These are phyloP conservation scores for Trichoderma reesei DNA, from an alignment of 495 filamentous ascomycete genomes.

Conservation along the genomic window DNA sequence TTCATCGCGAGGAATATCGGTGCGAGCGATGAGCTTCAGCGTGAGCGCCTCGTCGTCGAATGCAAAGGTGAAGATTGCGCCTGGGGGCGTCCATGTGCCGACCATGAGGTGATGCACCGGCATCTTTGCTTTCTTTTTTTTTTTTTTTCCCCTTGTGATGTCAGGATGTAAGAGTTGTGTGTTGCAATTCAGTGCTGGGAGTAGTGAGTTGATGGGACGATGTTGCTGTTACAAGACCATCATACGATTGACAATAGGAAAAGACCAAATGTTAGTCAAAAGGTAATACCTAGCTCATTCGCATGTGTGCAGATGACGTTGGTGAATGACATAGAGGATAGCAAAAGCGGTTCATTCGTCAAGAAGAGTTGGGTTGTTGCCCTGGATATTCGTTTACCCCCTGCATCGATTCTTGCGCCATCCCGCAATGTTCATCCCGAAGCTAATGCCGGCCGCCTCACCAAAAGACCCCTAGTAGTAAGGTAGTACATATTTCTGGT, in stretches of 20 bases:
- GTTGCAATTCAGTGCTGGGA: not conserved
- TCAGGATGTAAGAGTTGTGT: no score
- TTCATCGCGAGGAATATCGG: constrained; percentile 67
- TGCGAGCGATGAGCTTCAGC: constrained; percentile 63
- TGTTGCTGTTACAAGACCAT: no score
- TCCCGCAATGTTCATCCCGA: not conserved
- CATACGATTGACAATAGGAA: not conserved
- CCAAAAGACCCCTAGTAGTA: not conserved
- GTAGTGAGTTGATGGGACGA: no score
- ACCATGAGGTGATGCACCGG: constrained; percentile 78
- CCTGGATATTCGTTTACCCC: constrained; percentile 4
- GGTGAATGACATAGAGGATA: not conserved
- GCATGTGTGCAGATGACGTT: no score
- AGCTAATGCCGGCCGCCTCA: not conserved
- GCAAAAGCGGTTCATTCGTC: no score
- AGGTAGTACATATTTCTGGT: no score
- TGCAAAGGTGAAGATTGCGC: constrained; percentile 73
- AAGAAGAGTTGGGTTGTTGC: not conserved
- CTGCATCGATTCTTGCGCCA: not conserved
- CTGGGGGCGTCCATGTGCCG: constrained; percentile 75
- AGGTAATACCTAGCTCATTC: no score
- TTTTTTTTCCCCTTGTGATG: not conserved
- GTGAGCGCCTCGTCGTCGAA: constrained; percentile 71
- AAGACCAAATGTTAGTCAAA: not conserved
- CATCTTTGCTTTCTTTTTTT: constrained; percentile 28